phyloP scores from a whole-genome alignment of 805 yeast genomes.

The Limtongozyma cylindracea region DNA sequence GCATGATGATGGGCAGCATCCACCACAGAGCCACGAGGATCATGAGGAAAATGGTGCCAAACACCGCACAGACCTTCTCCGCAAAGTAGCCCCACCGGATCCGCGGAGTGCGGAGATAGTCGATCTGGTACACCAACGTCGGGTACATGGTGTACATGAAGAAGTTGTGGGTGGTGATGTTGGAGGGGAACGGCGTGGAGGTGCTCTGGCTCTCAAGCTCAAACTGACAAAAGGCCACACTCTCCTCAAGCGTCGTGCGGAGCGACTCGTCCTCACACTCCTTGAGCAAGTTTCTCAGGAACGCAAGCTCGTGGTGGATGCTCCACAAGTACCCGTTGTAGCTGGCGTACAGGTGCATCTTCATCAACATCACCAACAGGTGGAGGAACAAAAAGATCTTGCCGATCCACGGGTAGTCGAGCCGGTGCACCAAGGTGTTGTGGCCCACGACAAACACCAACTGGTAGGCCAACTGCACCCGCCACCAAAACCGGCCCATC shows the following conservation, averaged over 20 bases:
- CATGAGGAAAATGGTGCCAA: constrained; percentile 74
- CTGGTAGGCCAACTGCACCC: constrained; percentile 30
- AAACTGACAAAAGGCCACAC: constrained; percentile 41
- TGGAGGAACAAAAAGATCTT: constrained; percentile 69
- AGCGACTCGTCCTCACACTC: constrained; percentile 2
- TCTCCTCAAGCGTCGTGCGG: constrained; percentile 7
- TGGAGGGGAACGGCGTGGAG: constrained; percentile 35
- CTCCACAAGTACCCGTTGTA: constrained; percentile 80
- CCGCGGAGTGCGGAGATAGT: constrained; percentile 48
- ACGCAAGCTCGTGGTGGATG: constrained; percentile 24
- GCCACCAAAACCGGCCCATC: constrained; percentile 50
- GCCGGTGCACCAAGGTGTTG: constrained; percentile 19
- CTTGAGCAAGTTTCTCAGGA: constrained; percentile 15
- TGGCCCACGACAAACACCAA: constrained; percentile 25
- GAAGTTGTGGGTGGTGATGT: constrained; percentile 38
- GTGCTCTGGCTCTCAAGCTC: constrained; percentile 39
- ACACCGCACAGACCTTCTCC: constrained; percentile 51
- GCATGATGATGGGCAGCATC: constrained; percentile 48
- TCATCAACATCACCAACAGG: constrained; percentile 74
- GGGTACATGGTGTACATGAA: constrained; percentile 76
- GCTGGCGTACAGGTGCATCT: constrained; percentile 81
- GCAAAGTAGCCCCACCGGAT: constrained; percentile 48
- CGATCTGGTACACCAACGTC: constrained; percentile 60
- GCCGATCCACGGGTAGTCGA: constrained; percentile 70
- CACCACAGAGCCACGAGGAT: constrained; percentile 50